Percentiles rank a stretch among this genome's conserved stretches.
These are phyloP conservation scores for Grigorovia transvaalensis DNA, from an alignment of 805 yeast genomes.

Conservation along the genomic window DNA sequence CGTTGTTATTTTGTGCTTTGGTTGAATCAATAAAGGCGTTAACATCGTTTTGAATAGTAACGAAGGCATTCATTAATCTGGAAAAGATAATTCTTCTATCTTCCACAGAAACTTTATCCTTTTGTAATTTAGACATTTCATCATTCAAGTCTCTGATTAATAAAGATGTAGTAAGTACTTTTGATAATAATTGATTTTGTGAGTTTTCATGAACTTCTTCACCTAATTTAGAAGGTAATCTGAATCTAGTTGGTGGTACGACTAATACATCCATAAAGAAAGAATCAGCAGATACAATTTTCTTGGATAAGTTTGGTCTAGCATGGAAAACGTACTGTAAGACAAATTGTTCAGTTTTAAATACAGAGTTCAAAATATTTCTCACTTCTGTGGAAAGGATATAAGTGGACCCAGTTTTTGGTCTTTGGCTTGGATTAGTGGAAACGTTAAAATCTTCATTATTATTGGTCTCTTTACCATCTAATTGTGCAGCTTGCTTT, in stretches of 20 bases:
- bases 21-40: conserved; percentile 89
- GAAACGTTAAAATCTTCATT: conserved; percentile 25
- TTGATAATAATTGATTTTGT: conserved; percentile 79
- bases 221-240: conserved; percentile 93
- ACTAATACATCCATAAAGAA: conserved; percentile 82
- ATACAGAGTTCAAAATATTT: conserved; percentile 65
- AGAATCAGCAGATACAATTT: conserved; percentile 55
- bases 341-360: conserved; percentile 59
- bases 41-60: conserved; percentile 88
- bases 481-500: conserved; percentile 21
- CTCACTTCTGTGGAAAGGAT: conserved; percentile 81
- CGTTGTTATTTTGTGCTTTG: conserved; percentile 67
- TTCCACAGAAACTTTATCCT: conserved; percentile 50
- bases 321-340: conserved; percentile 72
- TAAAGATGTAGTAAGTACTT: conserved; percentile 67
- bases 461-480: conserved; percentile 15
- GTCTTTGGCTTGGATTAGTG: conserved; percentile 42
- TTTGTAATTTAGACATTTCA: conserved; percentile 54
- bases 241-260: conserved; percentile 94
- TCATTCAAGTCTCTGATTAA: conserved; percentile 84
- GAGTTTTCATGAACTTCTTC: conserved; percentile 93
- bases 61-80: conserved; percentile 91
- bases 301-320: conserved; percentile 46
- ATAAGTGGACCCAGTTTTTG: conserved; percentile 69
- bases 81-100: conserved; percentile 72